Evolutionary conservation across 805 yeast genomes (phyloP).

Genomic region (Candida awuae): DNA sequence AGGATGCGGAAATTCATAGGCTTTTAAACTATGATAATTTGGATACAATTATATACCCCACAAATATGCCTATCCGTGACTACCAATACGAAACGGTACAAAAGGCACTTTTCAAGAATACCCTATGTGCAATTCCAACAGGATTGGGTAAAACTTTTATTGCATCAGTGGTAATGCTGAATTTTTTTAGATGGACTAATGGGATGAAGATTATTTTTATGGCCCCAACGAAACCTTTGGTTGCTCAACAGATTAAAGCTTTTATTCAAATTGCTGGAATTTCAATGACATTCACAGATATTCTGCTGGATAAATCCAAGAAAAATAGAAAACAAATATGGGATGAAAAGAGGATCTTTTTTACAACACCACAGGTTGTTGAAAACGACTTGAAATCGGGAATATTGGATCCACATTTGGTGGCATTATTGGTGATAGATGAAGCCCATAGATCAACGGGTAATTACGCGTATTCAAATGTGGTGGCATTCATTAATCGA

Average conservation of each 20-base stretch:
- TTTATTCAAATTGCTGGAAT: constrained; percentile 84
- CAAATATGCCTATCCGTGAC: constrained; percentile 75
- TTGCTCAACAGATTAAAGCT: constrained; percentile 93
- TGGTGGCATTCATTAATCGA: constrained; percentile 57
- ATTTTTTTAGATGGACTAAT: constrained; percentile 80
- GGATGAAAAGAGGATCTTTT: constrained; percentile 70
- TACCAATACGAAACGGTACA: constrained; percentile 79
- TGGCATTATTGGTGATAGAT: constrained; percentile 77
- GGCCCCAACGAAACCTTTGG: constrained; percentile 96
- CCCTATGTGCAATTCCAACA: constrained; percentile 88
- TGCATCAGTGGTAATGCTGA: constrained; percentile 89
- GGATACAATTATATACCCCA: constrained; percentile 65
- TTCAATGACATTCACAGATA: constrained; percentile 68
- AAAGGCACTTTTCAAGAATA: constrained; percentile 62
- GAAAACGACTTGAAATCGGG: constrained; percentile 82
- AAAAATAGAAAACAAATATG: constrained; percentile 68
- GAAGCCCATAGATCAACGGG: constrained; percentile 96
- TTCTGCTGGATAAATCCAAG: constrained; percentile 48
- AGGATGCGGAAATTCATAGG: constrained; percentile 32
- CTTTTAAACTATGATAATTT: constrained; percentile 34
- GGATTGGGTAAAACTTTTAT: constrained; percentile 97
- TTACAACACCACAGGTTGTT: constrained; percentile 94
- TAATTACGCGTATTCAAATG: constrained; percentile 79
- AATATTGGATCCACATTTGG: constrained; percentile 60
- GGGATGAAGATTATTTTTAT: constrained; percentile 68